Evolutionary conservation across 768 basidiomycete species (phyloP).

Genomic region (Tricholoma terreum): DNA sequence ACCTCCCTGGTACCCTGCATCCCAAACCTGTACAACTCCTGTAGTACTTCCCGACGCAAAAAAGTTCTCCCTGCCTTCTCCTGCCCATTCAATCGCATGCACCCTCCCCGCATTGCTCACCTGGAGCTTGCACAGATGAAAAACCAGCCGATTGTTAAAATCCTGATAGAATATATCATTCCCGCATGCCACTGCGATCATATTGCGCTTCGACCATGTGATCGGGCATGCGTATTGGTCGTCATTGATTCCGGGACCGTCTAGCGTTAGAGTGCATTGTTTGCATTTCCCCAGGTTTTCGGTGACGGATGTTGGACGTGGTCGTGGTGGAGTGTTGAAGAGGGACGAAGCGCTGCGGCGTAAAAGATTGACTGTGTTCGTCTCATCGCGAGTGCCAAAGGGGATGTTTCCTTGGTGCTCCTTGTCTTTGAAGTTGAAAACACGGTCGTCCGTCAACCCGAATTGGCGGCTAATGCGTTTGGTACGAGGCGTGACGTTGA

Average conservation of each 20-base stretch:
- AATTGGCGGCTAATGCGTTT: slow-evolving; percentile 61
- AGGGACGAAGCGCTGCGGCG: slow-evolving; percentile 53
- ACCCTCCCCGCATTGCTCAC: slow-evolving; percentile 32
- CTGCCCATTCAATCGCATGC: slow-evolving; percentile 52
- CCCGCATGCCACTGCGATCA: slow-evolving; percentile 61
- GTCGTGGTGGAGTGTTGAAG: slow-evolving; percentile 30
- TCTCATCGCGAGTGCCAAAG: slow-evolving; percentile 26
- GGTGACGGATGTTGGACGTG: slow-evolving; percentile 46
- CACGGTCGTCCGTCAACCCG: slow-evolving; percentile 53
- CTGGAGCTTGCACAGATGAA: slow-evolving; percentile 44
- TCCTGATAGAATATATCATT: slow-evolving; percentile 62
- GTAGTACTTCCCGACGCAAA: slow-evolving; percentile 51
- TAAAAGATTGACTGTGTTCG: slow-evolving; percentile 44
- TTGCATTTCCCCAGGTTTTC: slow-evolving; percentile 52
- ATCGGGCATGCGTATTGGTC: slow-evolving; percentile 57
- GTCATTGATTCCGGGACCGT: slow-evolving; percentile 57
- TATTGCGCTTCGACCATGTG: slow-evolving; percentile 56
- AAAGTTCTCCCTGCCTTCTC: slow-evolving; percentile 33
- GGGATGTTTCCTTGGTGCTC: slow-evolving; percentile 32
- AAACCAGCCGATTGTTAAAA: slow-evolving; percentile 50
- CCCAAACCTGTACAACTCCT: slow-evolving; percentile 55
- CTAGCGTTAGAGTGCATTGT: slow-evolving; percentile 58
- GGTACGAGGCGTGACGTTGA: slow-evolving; percentile 65
- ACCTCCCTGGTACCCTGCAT: slow-evolving; percentile 33
- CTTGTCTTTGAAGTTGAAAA: slow-evolving; percentile 52